Evolutionary conservation across 306 rosid species (phyloP).

Genomic region (Castanea crenata): DNA sequence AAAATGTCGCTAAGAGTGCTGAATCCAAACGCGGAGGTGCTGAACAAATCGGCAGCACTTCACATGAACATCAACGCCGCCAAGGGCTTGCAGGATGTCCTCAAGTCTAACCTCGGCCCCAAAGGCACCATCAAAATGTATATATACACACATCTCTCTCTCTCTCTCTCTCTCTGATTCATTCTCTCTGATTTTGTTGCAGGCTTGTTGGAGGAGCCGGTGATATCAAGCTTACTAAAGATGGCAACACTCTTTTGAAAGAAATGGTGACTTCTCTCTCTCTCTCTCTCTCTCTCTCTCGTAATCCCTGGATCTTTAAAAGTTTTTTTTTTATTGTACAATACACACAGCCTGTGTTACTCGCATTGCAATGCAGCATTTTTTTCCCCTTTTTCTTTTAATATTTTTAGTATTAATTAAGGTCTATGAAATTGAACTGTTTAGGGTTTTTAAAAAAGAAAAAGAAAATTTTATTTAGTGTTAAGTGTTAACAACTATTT

Average conservation of each 20-base stretch:
- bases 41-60: constrained; percentile 93
- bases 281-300: background rate
- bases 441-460: too few species aligned
- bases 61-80: constrained; percentile 99
- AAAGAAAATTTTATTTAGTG: too few species aligned
- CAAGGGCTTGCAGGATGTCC: constrained; percentile 93
- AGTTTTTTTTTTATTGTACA: background rate
- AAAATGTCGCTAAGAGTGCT: constrained; percentile 69
- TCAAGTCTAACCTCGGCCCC: constrained; percentile 90
- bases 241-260: constrained; percentile 94
- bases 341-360: background rate
- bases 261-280: constrained; percentile 66
- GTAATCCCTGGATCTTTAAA: constrained; percentile 23
- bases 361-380: background rate
- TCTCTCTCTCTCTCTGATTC: background rate
- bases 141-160: background rate
- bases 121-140: constrained; percentile 97
- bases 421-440: too few species aligned
- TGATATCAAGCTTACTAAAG: constrained; percentile 94
- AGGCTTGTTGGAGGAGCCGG: constrained; percentile 99
- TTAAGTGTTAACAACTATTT: too few species aligned
- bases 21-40: constrained; percentile 96
- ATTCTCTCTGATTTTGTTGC: background rate
- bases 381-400: background rate
- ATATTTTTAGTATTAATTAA: background rate